Evolutionary conservation across 805 yeast species (phyloP), one percentile per base, ranked within the genome.

Genomic region (Candida qinlingensis): DNA sequence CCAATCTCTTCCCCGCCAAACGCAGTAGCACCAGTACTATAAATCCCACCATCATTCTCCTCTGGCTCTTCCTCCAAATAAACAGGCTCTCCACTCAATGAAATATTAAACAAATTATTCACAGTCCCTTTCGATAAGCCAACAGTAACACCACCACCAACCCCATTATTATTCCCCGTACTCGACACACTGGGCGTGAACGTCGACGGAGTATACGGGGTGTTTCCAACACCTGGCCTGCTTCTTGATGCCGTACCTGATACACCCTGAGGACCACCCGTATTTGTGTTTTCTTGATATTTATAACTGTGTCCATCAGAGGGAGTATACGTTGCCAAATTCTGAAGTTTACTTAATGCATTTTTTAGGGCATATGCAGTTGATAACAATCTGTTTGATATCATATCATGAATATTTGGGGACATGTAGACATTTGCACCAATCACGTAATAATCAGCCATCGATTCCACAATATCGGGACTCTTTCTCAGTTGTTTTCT

Each of bases 391-490:
- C 97, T 70, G 35, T 91, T 82, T 19, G 87, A 78, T 6, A 92
- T 71, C 3, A 91, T 76, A 37, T 86, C 82, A 59, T 82, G 81
- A 1, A 87, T 74, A 13, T 80, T 70, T 0, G 97, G 97, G 0
- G 97, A 85, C 80, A 87, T 92, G 67, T 90, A 94, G 2, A 94
- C 85, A 60, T 88, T 90, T 19, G 96, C 95, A 4, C 97, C 96
- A 38, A 90, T 81, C 42, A 92, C 84, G 64, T 87, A 92, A 67
- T 87, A 92, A 54, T 89, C 95, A 30, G 87, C 81, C 9, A 87
- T 58, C 0, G 83, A 73, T 27, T 72, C 66, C 3, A 76, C 76
- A 34, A 74, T 77, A 10, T 71, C 70, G 6, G 82, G 79, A 35
- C 75, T 68, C 5, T 74, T 53, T 31, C 98, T 70, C 41, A 79